phyloP scores from a whole-genome alignment of 1,284 basidiomycete species.

The Ceratobasidium sp. region DNA sequence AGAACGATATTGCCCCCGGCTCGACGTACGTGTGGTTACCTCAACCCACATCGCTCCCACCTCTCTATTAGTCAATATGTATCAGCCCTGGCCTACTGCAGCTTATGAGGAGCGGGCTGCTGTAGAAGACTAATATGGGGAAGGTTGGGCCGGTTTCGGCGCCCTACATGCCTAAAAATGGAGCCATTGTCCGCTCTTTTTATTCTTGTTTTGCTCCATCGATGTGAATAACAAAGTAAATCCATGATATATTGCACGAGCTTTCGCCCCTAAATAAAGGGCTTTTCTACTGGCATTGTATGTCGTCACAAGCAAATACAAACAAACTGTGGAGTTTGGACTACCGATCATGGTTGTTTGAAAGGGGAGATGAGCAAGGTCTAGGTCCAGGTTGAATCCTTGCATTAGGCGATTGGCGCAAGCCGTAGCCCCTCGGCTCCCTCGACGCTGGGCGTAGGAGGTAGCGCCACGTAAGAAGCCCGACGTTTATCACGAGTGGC shows the following conservation, averaged over 20 bases:
- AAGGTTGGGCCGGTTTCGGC: neutral
- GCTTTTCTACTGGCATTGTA: slow-evolving; percentile 7
- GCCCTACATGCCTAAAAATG: neutral
- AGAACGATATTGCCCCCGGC: no score
- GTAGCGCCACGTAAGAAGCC: neutral
- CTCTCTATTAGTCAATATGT: no score
- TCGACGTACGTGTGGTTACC: no score
- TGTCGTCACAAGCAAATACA: neutral
- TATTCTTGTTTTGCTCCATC: slow-evolving; percentile 3
- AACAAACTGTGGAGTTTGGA: neutral
- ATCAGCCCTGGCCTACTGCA: no score
- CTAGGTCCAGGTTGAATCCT: no score
- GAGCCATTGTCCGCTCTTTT: neutral
- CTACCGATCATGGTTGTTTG: no score
- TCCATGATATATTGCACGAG: neutral
- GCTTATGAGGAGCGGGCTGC: no score
- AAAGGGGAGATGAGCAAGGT: no score
- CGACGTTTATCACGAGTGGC: slow-evolving; percentile 1
- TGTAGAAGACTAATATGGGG: neutral
- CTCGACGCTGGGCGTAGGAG: no score
- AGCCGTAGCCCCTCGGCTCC: no score
- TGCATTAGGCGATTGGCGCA: no score
- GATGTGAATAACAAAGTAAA: slow-evolving; percentile 22
- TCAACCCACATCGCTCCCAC: no score
- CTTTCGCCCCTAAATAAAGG: slow-evolving; percentile 33